Evolutionary conservation across 2,329 filamentous ascomycete species (phyloP).

Genomic region (Aspergillus hiratsukae): DNA sequence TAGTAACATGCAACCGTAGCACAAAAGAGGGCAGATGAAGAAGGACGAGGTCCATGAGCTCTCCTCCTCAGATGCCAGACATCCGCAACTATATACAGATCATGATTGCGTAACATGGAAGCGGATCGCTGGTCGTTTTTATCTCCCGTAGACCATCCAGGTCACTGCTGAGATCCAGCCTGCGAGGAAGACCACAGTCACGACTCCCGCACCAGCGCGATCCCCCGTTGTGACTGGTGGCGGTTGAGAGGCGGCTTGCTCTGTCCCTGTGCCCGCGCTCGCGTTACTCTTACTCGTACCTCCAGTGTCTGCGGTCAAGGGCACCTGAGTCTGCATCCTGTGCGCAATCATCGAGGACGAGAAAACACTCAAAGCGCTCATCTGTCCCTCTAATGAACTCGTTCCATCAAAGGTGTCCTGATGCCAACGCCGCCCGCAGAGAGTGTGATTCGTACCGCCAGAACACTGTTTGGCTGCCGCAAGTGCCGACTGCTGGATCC

Average conservation of each 20-base stretch:
- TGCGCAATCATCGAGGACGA: slow-evolving; percentile 27
- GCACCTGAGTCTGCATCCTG: slow-evolving; percentile 27
- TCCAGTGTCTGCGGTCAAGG: slow-evolving; percentile 48
- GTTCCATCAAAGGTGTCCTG: slow-evolving; percentile 33
- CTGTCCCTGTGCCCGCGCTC: slow-evolving; percentile 32
- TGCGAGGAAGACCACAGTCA: slow-evolving; percentile 28
- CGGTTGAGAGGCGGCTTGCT: slow-evolving; percentile 6
- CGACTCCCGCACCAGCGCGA: slow-evolving; percentile 33
- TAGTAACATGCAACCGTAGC: background rate
- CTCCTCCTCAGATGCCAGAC: background rate
- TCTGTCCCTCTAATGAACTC: slow-evolving; percentile 38
- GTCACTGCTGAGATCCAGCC: slow-evolving; percentile 25
- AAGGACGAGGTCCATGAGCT: background rate
- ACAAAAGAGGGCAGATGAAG: background rate
- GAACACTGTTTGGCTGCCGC: slow-evolving; percentile 62
- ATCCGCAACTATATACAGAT: slow-evolving; percentile 9
- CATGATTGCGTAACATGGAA: background rate
- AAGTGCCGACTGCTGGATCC: slow-evolving; percentile 54
- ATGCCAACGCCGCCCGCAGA: slow-evolving; percentile 49
- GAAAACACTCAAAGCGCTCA: slow-evolving; percentile 38
- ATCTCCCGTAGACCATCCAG: slow-evolving; percentile 29
- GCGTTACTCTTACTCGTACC: slow-evolving; percentile 53
- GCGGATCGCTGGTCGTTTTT: background rate
- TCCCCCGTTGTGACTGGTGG: slow-evolving; percentile 30
- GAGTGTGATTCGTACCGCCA: slow-evolving; percentile 52